A percentile compares a stretch with the other conserved stretches of the same genome.
Conservation (phyloP, 2,329 filamentous ascomycete genomes). For the Pyrenophora teres region DNA sequence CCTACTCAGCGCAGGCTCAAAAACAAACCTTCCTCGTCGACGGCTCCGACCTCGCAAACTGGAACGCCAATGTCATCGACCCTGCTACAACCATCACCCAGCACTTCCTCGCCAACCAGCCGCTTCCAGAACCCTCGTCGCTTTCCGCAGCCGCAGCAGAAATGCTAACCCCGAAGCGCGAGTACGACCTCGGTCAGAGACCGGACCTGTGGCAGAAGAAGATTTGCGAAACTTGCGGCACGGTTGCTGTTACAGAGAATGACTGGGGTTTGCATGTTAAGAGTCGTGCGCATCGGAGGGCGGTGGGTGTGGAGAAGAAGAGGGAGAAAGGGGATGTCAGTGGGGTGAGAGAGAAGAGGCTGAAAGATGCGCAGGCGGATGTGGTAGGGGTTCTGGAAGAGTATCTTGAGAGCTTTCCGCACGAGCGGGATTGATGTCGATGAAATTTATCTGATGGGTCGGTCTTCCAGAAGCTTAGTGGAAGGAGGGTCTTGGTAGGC, state of each 20-base stretch:
- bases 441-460: not conserved
- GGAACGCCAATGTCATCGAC: conserved; percentile 65
- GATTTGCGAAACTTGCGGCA: conserved; percentile 73
- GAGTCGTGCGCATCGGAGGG: conserved; percentile 58
- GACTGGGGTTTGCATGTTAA: conserved; percentile 63
- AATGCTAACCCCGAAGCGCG: conserved; percentile 62
- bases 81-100: conserved; percentile 67
- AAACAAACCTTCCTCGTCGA: conserved; percentile 78
- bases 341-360: not conserved
- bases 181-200: conserved; percentile 51
- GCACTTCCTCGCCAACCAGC: conserved; percentile 62
- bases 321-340: conserved; percentile 25
- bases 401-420: conserved; percentile 20
- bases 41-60: conserved; percentile 69
- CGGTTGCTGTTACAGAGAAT: conserved; percentile 59
- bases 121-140: conserved; percentile 58
- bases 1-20: conserved; percentile 60
- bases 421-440: not conserved
- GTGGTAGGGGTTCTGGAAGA: conserved; percentile 30
- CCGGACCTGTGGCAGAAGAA: conserved; percentile 56
- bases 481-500: too few species aligned
- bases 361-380: conserved; percentile 15
- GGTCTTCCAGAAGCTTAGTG: not conserved
- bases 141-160: conserved; percentile 63
- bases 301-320: conserved; percentile 38